A percentile compares a stretch with the other conserved stretches of the same genome.
Evolutionary conservation across 345 rosid genomes (phyloP).

Genomic region (Corchorus capsularis): DNA sequence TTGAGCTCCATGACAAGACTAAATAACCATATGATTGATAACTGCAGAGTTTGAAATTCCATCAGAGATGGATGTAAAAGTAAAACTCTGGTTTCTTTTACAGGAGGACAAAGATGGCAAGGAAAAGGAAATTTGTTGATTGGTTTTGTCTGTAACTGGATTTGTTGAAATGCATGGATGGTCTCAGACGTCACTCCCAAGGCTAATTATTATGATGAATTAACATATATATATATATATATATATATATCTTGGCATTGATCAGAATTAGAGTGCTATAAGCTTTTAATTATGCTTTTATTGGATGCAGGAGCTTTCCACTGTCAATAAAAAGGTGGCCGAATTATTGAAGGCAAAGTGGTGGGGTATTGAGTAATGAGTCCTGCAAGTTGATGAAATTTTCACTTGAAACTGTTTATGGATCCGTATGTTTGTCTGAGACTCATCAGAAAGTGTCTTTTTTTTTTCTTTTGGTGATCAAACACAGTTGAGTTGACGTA

Average conservation of each 20-base stretch:
- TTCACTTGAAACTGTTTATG: background rate
- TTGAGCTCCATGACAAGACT: background rate
- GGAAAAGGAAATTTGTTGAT: background rate
- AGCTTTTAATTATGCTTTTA: too few relatives aligned
- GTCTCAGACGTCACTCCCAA: too few relatives aligned
- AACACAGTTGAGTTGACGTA: background rate
- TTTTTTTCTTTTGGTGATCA: background rate
- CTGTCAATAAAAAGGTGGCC: background rate
- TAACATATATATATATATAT: too few relatives aligned
- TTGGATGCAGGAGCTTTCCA: background rate
- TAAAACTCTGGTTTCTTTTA: background rate
- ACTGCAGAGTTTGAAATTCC: background rate
- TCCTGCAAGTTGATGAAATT: background rate
- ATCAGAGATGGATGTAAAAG: background rate
- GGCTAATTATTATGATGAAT: too few relatives aligned
- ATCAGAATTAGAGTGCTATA: background rate
- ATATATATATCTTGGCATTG: background rate
- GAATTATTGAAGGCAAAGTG: constrained; percentile 11
- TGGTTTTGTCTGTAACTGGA: background rate
- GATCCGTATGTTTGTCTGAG: background rate
- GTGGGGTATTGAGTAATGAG: constrained; percentile 1
- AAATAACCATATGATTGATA: background rate
- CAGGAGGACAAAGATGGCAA: background rate
- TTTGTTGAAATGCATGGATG: constrained; percentile 7
- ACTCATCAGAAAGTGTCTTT: background rate